Base-by-base conservation (phyloP, 495 filamentous ascomycete species). In the Cenococcum geophilum region DNA sequence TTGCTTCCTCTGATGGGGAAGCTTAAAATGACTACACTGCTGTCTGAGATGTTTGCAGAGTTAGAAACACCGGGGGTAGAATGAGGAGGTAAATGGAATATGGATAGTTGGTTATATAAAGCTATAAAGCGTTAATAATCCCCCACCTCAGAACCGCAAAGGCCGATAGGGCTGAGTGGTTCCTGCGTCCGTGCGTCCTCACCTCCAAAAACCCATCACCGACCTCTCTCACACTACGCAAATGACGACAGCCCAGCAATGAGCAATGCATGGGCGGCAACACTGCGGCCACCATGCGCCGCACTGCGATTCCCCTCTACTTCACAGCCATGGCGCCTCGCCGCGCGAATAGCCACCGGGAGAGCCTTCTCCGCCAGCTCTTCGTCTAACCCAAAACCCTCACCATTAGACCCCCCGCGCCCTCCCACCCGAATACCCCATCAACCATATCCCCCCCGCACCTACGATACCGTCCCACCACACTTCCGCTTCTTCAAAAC, bases 261-360 rank as follows among this genome's bases (percentile, higher is more conserved):
- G 72, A 74, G 62, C 68, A 68, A 73, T 70, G 71, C 63, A 9
- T 64, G 70, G 61, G 58, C 71, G 4, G 23, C 61, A 60, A 68
- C 69, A 61, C 53, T 65, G 22, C 59, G 66, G 40, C 68, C 64
- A 47, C 66, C 67, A 3, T 70, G 66, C 52, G 64, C 64, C 36
- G 61, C 63, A 14, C 64, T 66, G 8, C 59, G 61, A 21, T 32
- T 64, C 21, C 22, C 49, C 27, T 10, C 59, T 5, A 45, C 61
- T 53, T 18, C 55, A 5, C 52, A 53, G 18, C 62, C 60, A 49
- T 68, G 61, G 66, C 58, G 36, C 34, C 34, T 37, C 23, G 53
- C 53, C 35, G 53, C 34, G 20, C 9, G 53, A 37, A 56, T 56
- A 32, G 53, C 53, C n/a, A 37, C 53, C 18, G 25, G 53, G 34